Evolutionary conservation across 148 eudicot species (phyloP).

Genomic region (Vaccinium darrowii): DNA sequence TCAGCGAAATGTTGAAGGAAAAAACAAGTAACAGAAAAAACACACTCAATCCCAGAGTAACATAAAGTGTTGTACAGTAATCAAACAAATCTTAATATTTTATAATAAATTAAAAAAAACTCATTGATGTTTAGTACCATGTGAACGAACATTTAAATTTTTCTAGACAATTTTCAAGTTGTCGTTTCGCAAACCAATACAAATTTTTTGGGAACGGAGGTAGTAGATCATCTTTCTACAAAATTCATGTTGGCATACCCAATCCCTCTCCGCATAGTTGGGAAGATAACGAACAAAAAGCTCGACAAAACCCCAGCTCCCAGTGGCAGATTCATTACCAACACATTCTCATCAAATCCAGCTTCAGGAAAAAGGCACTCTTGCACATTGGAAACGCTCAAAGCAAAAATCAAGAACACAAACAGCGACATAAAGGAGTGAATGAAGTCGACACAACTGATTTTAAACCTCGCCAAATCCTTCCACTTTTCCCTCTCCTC

Average conservation of each 20-base stretch:
- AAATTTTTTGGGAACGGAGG: too few species aligned
- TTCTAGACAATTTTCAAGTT: too few species aligned
- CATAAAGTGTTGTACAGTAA: too few species aligned
- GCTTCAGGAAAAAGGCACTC: conserved; percentile 27
- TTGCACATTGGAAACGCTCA: conserved; percentile 37
- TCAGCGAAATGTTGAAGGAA: too few species aligned
- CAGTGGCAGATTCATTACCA: conserved; percentile 48
- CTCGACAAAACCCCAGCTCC: conserved; percentile 47
- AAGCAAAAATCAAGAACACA: conserved; percentile 50
- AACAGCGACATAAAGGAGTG: conserved; percentile 43
- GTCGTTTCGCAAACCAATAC: too few species aligned
- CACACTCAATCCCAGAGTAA: too few species aligned
- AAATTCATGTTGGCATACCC: conserved; percentile 41
- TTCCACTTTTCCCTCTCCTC: conserved; percentile 9
- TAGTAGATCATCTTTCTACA: background rate
- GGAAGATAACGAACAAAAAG: conserved; percentile 58
- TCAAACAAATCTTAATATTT: too few species aligned
- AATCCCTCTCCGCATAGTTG: conserved; percentile 58
- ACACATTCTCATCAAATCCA: conserved; percentile 18
- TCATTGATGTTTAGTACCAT: too few species aligned
- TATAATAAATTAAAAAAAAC: too few species aligned
- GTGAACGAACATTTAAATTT: too few species aligned
- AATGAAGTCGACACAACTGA: conserved; percentile 39
- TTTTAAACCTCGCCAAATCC: conserved; percentile 27
- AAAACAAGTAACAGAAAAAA: too few species aligned